These are phyloP conservation scores for Erigeron philadelphicus DNA, from an alignment of 140 eudicot species.

Conservation along the genomic window DNA sequence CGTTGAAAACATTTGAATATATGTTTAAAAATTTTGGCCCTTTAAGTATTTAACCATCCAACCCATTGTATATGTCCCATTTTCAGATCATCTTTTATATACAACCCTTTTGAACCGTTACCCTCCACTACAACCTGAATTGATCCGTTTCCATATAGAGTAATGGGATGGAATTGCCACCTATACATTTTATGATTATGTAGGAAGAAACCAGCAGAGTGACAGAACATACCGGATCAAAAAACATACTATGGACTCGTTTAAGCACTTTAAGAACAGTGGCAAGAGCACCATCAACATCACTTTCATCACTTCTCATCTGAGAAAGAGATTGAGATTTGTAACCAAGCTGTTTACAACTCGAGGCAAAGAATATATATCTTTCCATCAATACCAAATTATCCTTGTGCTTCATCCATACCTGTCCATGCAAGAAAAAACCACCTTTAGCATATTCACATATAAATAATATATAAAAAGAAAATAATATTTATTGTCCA, in stretches of 20 bases:
- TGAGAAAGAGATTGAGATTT: constrained; percentile 63
- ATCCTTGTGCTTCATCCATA: constrained; percentile 70
- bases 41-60: no score
- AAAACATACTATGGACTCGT: constrained; percentile 57
- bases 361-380: constrained; percentile 76
- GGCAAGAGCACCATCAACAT: constrained; percentile 77
- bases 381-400: constrained; percentile 80
- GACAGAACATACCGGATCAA: constrained; percentile 43
- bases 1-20: no score
- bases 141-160: no score
- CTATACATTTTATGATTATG: no score
- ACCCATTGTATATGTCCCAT: no score
- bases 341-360: constrained; percentile 63
- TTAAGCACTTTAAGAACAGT: constrained; percentile 61
- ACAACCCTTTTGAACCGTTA: no score
- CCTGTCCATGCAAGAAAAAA: constrained; percentile 31
- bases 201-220: constrained; percentile 12
- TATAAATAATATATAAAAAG: not conserved
- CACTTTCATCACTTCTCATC: constrained; percentile 74
- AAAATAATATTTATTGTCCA: not conserved
- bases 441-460: not conserved
- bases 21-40: no score
- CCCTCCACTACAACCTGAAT: no score
- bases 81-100: no score
- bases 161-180: no score